Conservation (phyloP, 2,329 filamentous ascomycete genomes). For the Chrysosporium keratinophilum region DNA sequence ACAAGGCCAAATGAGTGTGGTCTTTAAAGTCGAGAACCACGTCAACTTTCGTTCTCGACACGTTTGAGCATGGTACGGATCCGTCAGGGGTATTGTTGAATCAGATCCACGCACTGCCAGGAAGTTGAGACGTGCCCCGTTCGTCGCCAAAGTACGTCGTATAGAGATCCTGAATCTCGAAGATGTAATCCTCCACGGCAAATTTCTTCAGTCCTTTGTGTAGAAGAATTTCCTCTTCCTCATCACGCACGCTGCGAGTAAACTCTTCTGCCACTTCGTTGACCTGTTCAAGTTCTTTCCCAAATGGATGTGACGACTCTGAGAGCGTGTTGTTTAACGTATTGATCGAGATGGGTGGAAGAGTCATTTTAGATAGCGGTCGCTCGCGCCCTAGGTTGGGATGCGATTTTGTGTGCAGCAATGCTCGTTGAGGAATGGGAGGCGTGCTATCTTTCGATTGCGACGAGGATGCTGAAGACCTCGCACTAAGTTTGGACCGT, state of each 20-base stretch:
- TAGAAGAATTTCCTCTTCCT: constrained; percentile 61
- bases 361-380: constrained; percentile 47
- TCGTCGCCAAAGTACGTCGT: constrained; percentile 7
- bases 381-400: constrained; percentile 62
- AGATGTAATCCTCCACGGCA: constrained; percentile 70
- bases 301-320: constrained; percentile 59
- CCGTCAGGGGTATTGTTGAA: background rate
- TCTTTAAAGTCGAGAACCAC: background rate
- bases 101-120: background rate
- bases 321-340: constrained; percentile 29
- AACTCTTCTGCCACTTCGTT: constrained; percentile 90
- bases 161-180: constrained; percentile 64
- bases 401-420: constrained; percentile 75
- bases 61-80: background rate
- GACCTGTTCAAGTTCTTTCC: constrained; percentile 79
- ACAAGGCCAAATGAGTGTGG: background rate
- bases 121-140: background rate
- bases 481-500: constrained; percentile 3
- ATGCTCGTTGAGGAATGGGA: constrained; percentile 63
- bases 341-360: constrained; percentile 30
- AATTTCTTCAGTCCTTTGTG: constrained; percentile 62
- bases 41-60: background rate
- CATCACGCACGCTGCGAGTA: constrained; percentile 55
- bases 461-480: constrained; percentile 35
- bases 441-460: constrained; percentile 45